Percentiles rank a stretch among this genome's conserved stretches.
Evolutionary conservation across 768 basidiomycete species (phyloP).

Genomic region (Suillus americanus): DNA sequence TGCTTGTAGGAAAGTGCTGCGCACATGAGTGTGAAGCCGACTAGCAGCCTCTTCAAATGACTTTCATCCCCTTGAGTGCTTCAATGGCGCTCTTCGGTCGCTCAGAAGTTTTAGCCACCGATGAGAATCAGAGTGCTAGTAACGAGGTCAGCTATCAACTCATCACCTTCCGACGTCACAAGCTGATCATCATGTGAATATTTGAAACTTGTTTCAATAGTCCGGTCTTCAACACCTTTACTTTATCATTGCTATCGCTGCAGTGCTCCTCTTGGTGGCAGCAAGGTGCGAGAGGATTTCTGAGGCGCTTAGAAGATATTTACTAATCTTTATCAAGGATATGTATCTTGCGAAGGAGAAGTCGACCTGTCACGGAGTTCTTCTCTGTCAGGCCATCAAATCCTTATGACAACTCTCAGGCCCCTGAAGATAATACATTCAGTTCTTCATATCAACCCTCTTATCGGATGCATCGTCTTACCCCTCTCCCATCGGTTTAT

Average conservation of each 20-base stretch:
- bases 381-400: slow-evolving; percentile 10
- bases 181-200: not conserved
- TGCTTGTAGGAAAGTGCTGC: slow-evolving; percentile 5
- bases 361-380: slow-evolving; percentile 19
- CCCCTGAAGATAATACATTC: slow-evolving; percentile 2
- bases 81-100: not conserved
- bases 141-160: slow-evolving; percentile 17
- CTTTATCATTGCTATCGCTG: slow-evolving; percentile 17
- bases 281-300: slow-evolving; percentile 17
- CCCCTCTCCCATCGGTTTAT: slow-evolving; percentile 22
- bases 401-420: slow-evolving; percentile 7
- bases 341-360: slow-evolving; percentile 23
- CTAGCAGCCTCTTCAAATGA: slow-evolving; percentile 8
- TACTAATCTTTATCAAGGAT: slow-evolving; percentile 13
- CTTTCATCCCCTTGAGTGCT: slow-evolving; percentile 1
- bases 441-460: slow-evolving; percentile 14
- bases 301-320: not conserved
- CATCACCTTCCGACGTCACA: not conserved
- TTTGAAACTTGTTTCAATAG: slow-evolving; percentile 9
- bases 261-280: slow-evolving; percentile 17
- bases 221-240: slow-evolving; percentile 23
- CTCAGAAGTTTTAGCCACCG: slow-evolving; percentile 5
- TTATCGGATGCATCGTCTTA: slow-evolving; percentile 15
- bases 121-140: not conserved
- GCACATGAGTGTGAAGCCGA: slow-evolving; percentile 5